Percentiles rank a stretch among this genome's conserved stretches.
Evolutionary conservation across 345 rosid species (phyloP).

Genomic region (Syzygium aromaticum): DNA sequence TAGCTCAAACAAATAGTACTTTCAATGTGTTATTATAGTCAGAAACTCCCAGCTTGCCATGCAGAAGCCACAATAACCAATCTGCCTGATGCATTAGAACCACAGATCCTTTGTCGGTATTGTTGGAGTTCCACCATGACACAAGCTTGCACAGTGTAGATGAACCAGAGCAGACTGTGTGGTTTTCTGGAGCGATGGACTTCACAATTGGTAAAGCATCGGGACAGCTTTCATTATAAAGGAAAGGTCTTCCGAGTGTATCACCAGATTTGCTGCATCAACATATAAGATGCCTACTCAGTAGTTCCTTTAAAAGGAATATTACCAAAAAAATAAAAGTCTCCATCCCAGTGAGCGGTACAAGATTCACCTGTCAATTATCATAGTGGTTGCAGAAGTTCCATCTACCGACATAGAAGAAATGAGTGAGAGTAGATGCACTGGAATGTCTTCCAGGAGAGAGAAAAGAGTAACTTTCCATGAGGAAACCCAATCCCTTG

Average conservation of each 20-base stretch:
- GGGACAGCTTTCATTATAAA: constrained; percentile 73
- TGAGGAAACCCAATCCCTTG: constrained; percentile 61
- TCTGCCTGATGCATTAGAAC: constrained; percentile 83
- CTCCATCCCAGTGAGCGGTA: not conserved
- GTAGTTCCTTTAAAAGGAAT: not conserved
- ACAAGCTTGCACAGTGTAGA: constrained; percentile 91
- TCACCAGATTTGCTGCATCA: constrained; percentile 55
- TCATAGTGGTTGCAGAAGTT: constrained; percentile 86
- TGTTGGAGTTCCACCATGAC: constrained; percentile 67
- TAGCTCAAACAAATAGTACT: constrained; percentile 18
- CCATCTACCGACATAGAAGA: constrained; percentile 81
- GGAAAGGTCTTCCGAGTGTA: constrained; percentile 58
- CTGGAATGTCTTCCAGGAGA: constrained; percentile 65
- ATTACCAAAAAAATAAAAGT: not conserved
- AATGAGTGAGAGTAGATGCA: constrained; percentile 39
- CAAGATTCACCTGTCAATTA: constrained; percentile 50
- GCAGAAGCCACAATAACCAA: constrained; percentile 95
- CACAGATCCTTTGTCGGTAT: constrained; percentile 38
- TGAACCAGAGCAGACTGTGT: constrained; percentile 82
- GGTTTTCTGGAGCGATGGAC: constrained; percentile 81
- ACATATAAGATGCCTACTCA: not conserved
- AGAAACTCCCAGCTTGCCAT: constrained; percentile 80
- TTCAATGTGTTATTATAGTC: constrained; percentile 91
- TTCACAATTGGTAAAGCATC: constrained; percentile 64
- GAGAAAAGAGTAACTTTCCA: constrained; percentile 70